Base-by-base conservation (phyloP, 768 basidiomycete genomes). In the Pleurotus giganteus region DNA sequence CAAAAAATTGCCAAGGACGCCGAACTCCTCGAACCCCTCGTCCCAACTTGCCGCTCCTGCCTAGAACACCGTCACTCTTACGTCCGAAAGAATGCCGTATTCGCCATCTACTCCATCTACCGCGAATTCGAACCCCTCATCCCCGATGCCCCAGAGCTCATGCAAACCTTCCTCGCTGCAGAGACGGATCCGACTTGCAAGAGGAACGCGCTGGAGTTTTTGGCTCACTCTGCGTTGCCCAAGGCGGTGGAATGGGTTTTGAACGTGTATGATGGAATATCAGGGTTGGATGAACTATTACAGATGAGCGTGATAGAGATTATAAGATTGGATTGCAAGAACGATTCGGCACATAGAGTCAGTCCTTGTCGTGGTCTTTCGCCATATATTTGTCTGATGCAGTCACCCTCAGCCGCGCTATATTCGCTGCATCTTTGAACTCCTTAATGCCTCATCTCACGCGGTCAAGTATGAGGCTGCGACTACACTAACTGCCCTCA, bases 391-490 rank as follows among this genome's bases (percentile, higher is more conserved):
- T 32, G 7, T 29, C 2, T 39, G 13, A 8, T 23, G 17, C 13
- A 7, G 27, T 6, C 15, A 15, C 27, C 26, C 27, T 19, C 58
- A 96, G 93, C 72, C 94, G n/a, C 85, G 91, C 57, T 98, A 95
- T 75, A 96, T 98, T 66, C 85, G 93, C 23, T 85, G 83, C 69
- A 93, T 98, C 66, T 94, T 94, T 56, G 94, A 98, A 65, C 81
- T 98, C 17, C 79, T 98, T 45, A 91, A 90, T 65, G 87, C 90
- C 2, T 77, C 89, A 0, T 95, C 93, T 5, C 89, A 94, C 67
- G 91, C 93, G 4, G 96, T 98, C 57, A 97, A 96, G 68, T 98
- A 98, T 64, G 97, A 98, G 66, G 96, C 96, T 19, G 96, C 97
- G 1, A 94, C 89, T 3, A 96, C 93, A 2, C 80, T 98, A 37